Conservation (phyloP, 2,329 filamentous ascomycete genomes). For the Ophiostoma sp. region DNA sequence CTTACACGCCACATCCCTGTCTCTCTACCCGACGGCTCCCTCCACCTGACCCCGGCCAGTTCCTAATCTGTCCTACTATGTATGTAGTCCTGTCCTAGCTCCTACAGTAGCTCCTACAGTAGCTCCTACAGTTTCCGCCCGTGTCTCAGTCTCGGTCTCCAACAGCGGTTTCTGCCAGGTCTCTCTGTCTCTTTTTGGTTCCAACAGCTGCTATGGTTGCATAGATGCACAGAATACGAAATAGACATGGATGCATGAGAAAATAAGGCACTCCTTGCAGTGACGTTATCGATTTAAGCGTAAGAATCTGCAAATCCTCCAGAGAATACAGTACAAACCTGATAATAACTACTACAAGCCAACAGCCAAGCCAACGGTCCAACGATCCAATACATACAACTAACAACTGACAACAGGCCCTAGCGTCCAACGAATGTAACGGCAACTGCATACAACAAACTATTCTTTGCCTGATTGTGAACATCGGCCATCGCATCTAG, state of each 20-base stretch:
- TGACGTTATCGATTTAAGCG: not conserved
- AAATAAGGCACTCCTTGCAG: not conserved
- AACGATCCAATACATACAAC: slow-evolving; percentile 3
- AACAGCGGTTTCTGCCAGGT: too few species aligned
- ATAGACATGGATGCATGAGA: not conserved
- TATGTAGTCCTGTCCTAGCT: too few species aligned
- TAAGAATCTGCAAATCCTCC: not conserved
- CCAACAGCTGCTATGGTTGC: not conserved
- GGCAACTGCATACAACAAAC: too few species aligned
- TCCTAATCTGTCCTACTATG: not conserved
- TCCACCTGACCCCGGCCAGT: not conserved
- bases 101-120: too few species aligned
- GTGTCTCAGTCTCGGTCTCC: not conserved
- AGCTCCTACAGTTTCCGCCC: not conserved
- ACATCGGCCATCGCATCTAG: not conserved
- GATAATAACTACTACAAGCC: too few species aligned
- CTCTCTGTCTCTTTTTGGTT: not conserved
- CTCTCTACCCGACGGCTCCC: not conserved
- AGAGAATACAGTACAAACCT: not conserved
- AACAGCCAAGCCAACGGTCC: not conserved
- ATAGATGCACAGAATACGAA: not conserved
- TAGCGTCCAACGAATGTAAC: not conserved
- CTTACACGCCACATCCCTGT: not conserved
- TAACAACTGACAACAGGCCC: not conserved
- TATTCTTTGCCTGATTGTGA: not conserved